Evolutionary conservation across 768 basidiomycete species (phyloP), one percentile per base, ranked within the genome.

Genomic region (Tubosaeta sp.): DNA sequence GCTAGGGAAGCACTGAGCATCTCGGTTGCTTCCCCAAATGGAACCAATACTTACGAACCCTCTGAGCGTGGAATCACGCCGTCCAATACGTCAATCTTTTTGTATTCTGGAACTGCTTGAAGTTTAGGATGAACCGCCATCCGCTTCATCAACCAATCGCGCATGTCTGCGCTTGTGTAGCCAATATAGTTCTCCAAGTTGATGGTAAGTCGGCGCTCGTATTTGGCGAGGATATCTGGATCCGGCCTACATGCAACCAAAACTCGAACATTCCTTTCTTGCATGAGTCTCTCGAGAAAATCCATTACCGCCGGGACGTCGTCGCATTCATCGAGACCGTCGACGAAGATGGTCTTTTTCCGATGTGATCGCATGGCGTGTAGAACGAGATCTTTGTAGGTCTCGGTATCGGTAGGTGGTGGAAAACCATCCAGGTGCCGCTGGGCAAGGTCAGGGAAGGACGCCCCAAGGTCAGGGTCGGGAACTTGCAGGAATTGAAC

Each of bases 301-400:
- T 30, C 24, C 45, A 65, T 57, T 18, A 59, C 54, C 3, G 21
- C 45, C 0, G 41, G 54, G 25, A 60, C 42, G 13, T 64, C 59
- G 16, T 67, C 54, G 43, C 64, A 65, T 46, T 65, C 64, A 40
- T 65, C 57, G 25, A 65, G 59, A 30, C 62, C 59, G 3, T 65
- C 64, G 8, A 65, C 35, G 3, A 66, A 55, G 10, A 66, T 57
- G 16, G 43, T 31, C 38, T 52, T 66, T 34, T 55, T 66, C 36
- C 53, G 39, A 14, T 66, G 61, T 6, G 21, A 50, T 36, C 52
- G 51, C 61, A 64, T 64, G 22, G 61, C 63, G 31, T 44, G 52
- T 21, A 66, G 41, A 13, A 61, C 46, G 18, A 66, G 57, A 27
- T 55, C 48, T 38, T 58, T 51, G 25, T 60, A 48, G 10, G 21